A percentile compares a stretch with the other conserved stretches of the same genome.
These are phyloP conservation scores for Pilatotrama ljubarskyi DNA, from an alignment of 768 basidiomycete genomes.

Conservation along the genomic window DNA sequence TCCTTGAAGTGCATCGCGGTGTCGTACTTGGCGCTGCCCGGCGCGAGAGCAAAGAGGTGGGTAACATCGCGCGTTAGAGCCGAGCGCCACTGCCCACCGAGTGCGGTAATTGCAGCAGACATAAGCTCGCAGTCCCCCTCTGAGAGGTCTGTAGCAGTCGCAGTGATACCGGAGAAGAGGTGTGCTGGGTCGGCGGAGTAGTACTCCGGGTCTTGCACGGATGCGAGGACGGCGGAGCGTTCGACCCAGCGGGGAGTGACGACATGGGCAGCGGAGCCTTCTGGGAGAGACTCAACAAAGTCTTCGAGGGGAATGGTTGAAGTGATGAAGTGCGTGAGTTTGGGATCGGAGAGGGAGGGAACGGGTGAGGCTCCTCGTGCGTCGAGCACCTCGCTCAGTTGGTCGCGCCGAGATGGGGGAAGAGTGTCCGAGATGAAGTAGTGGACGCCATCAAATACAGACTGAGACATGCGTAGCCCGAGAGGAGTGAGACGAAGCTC, in stretches of 20 bases:
- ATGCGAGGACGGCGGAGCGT: constrained; percentile 57
- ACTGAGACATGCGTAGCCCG: constrained; percentile 1
- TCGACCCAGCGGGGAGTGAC: constrained; percentile 71
- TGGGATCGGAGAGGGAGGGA: constrained; percentile 35
- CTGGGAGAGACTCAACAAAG: constrained; percentile 43
- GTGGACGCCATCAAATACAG: constrained; percentile 42
- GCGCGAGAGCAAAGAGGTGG: constrained; percentile 70
- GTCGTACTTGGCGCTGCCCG: constrained; percentile 45
- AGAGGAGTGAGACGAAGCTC: neutral
- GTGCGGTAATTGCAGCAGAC: constrained; percentile 65
- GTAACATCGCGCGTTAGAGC: constrained; percentile 85
- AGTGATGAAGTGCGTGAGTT: constrained; percentile 55
- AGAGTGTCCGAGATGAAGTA: constrained; percentile 56
- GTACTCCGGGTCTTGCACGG: constrained; percentile 55
- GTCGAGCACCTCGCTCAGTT: constrained; percentile 51
- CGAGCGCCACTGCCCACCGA: constrained; percentile 81
- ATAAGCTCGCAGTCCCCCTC: constrained; percentile 70
- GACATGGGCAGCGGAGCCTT: constrained; percentile 30
- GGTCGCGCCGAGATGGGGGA: constrained; percentile 37
- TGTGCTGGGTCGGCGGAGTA: constrained; percentile 78
- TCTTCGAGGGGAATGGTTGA: constrained; percentile 58
- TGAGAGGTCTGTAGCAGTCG: constrained; percentile 68
- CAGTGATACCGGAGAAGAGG: constrained; percentile 83
- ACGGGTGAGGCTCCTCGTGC: constrained; percentile 49
- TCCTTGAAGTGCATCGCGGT: constrained; percentile 58